Conservation (phyloP, 163 green algal genomes). For the Chlorella variabilis region DNA sequence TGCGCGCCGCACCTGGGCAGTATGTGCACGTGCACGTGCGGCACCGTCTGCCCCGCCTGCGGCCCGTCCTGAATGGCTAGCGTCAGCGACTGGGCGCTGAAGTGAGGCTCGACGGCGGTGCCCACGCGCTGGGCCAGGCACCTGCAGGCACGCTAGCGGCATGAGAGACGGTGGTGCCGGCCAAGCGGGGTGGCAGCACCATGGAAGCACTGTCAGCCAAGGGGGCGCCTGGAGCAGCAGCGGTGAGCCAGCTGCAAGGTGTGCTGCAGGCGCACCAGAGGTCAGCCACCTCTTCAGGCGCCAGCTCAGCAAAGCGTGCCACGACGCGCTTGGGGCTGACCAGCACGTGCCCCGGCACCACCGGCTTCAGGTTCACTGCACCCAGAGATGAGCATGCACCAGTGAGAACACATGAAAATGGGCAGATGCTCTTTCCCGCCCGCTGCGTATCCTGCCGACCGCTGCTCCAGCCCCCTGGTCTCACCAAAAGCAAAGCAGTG, state of each 20-base stretch:
- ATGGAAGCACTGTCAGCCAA: neutral
- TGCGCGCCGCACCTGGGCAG: slow-evolving; percentile 72
- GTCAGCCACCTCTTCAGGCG: slow-evolving; percentile 64
- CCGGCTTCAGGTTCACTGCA: slow-evolving; percentile 94
- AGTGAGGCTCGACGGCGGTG: slow-evolving; percentile 71
- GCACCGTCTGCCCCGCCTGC: slow-evolving; percentile 93
- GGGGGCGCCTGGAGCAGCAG: neutral
- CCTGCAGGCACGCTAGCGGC: slow-evolving; percentile 50
- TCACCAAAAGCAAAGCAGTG: slow-evolving; percentile 83
- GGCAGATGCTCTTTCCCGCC: too few species aligned
- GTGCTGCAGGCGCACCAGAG: slow-evolving; percentile 32
- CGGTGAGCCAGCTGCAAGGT: too few species aligned
- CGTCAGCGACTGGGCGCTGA: slow-evolving; percentile 81
- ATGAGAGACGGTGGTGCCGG: neutral
- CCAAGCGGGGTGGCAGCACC: neutral
- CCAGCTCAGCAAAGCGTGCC: slow-evolving; percentile 83
- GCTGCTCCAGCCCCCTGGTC: too few species aligned
- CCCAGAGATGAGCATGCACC: too few species aligned
- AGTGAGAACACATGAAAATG: too few species aligned
- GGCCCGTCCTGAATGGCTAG: slow-evolving; percentile 92
- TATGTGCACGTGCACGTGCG: slow-evolving; percentile 96
- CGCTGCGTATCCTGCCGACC: too few species aligned
- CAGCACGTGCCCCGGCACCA: slow-evolving; percentile 92
- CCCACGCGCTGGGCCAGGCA: slow-evolving; percentile 62
- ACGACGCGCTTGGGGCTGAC: slow-evolving; percentile 81